Percentiles rank a stretch among this genome's conserved stretches.
Conservation (phyloP, 2,329 filamentous ascomycete species). For the Epichloe brachyelytri region DNA sequence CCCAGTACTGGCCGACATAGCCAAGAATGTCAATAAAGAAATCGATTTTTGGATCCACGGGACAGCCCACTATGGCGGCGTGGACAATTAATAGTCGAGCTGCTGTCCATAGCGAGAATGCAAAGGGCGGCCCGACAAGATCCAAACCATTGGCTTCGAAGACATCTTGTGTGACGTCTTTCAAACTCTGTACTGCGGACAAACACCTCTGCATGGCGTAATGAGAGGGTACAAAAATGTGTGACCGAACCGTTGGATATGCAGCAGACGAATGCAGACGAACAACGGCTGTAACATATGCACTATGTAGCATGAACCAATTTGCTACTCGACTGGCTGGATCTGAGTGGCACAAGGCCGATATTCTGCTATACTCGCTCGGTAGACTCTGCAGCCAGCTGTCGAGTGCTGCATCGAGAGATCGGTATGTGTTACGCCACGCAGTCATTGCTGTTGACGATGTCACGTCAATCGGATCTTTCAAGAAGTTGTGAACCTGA, state of each 20-base stretch:
- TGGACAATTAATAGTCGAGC: slow-evolving; percentile 28
- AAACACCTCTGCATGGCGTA: slow-evolving; percentile 32
- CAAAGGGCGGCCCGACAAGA: slow-evolving; percentile 29
- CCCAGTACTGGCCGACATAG: slow-evolving; percentile 30
- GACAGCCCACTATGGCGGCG: slow-evolving; percentile 24
- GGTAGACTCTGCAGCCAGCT: slow-evolving; percentile 29
- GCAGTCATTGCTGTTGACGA: slow-evolving; percentile 24
- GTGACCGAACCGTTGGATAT: slow-evolving; percentile 26
- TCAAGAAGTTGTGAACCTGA: slow-evolving; percentile 30
- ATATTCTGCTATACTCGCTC: slow-evolving; percentile 32
- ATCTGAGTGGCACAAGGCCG: slow-evolving; percentile 30
- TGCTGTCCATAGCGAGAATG: slow-evolving; percentile 31
- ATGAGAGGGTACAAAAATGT: slow-evolving; percentile 29
- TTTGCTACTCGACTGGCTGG: slow-evolving; percentile 32
- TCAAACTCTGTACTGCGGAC: slow-evolving; percentile 29
- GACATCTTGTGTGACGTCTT: slow-evolving; percentile 30
- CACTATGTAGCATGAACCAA: slow-evolving; percentile 33
- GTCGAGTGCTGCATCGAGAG: slow-evolving; percentile 26
- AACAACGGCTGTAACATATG: slow-evolving; percentile 30
- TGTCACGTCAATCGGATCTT: slow-evolving; percentile 25
- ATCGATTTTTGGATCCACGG: slow-evolving; percentile 26
- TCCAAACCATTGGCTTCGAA: slow-evolving; percentile 30
- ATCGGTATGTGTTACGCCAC: slow-evolving; percentile 29
- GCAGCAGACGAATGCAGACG: slow-evolving; percentile 31
- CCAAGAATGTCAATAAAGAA: slow-evolving; percentile 30